A percentile compares a stretch with the other conserved stretches of the same genome.
These are phyloP conservation scores for Alternaria sp. DNA, from an alignment of 2,329 filamentous ascomycete genomes.

Conservation along the genomic window DNA sequence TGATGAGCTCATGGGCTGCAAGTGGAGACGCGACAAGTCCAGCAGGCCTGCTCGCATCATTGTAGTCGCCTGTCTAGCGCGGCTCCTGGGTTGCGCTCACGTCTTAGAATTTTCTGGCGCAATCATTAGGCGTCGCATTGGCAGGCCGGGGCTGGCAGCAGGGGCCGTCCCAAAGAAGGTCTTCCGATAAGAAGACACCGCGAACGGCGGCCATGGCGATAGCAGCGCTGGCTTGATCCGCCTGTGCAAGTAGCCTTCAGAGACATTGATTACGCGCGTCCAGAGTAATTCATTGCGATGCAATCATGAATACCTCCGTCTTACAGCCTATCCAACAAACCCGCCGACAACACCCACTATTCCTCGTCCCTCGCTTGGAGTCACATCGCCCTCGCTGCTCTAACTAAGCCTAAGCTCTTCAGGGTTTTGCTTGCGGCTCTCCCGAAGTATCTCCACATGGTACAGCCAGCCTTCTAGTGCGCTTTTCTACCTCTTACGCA, in stretches of 20 bases:
- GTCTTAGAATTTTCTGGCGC: slow-evolving; percentile 17
- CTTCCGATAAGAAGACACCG: slow-evolving; percentile 28
- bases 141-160: not conserved
- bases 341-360: not conserved
- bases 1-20: slow-evolving; percentile 20
- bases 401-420: not conserved
- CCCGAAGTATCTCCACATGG: slow-evolving; percentile 2
- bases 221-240: not conserved
- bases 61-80: slow-evolving; percentile 8
- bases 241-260: not conserved
- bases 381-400: not conserved
- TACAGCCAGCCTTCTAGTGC: not conserved
- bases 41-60: slow-evolving; percentile 16
- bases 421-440: slow-evolving; percentile 7
- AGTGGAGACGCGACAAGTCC: slow-evolving; percentile 11
- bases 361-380: not conserved
- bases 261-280: not conserved
- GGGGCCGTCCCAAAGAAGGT: slow-evolving; percentile 28
- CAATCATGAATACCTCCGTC: not conserved
- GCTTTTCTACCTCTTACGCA: not conserved
- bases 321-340: not conserved
- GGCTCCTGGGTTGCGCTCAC: not conserved
- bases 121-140: slow-evolving; percentile 1
- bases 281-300: not conserved
- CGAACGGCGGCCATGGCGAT: slow-evolving; percentile 32